Base-by-base conservation (phyloP, 208 protist species). In the Wallacemonas sp. region DNA sequence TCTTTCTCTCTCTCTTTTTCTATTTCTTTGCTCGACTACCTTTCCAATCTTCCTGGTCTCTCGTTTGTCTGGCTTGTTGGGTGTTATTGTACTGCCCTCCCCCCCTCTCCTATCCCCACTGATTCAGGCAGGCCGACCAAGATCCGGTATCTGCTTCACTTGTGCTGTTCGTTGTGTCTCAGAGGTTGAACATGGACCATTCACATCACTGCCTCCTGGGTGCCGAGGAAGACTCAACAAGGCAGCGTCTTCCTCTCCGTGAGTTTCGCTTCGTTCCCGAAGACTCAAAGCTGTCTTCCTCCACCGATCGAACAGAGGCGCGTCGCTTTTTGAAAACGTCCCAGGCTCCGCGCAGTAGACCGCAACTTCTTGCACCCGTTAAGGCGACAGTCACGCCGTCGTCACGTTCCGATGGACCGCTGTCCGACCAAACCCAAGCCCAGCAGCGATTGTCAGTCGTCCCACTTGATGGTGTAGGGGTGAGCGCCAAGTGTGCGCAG, bases 221-320 rank as follows among this genome's bases (percentile, higher is more conserved):
- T n/a, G 8, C n/a, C 6, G 51, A 58, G 30, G 51, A 58, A 6
- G 51, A 58, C 14, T 12, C 31, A 17, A 1, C 15, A 31, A 58
- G 41, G 30, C 51, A 58, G 41, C 51, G 51, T 11, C 30, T 39
- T 5, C 51, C 34, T 21, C 31, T 58, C 14, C 51, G 51, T 27
- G 51, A 58, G 51, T 58, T 41, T 24, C 51, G 51, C 9, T 58
- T 58, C n/a, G 28, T 41, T 3, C 51, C 51, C 3, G 51, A 58
- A 39, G 51, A 58, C 6, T 0, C 30, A 19, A 58, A 38, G 51
- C 51, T 58, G 6, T 26, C 51, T 4, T 58, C 51, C 5, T 42
- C 51, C 26, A 58, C 51, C 5, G 51, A 31, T n/a, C 5, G 28
- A n/a, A 21, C 28, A 6, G 51, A 58, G n/a, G 30, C 51, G 4